Percentiles rank a stretch among this genome's conserved stretches.
phyloP scores from a whole-genome alignment of 2,329 filamentous ascomycete species.

The Fusarium torreyae region DNA sequence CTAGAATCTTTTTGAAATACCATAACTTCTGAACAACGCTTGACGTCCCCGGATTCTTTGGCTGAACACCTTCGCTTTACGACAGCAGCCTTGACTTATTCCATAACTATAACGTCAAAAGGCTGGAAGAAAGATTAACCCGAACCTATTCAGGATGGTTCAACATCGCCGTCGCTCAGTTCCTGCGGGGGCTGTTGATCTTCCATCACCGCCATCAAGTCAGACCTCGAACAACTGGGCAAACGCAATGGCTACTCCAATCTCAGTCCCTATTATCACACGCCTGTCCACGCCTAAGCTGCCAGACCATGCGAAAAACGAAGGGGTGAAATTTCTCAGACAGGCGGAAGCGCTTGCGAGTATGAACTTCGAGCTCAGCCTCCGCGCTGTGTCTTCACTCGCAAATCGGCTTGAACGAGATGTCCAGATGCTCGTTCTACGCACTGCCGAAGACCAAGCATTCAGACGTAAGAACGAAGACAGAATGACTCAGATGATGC shows the following conservation, averaged over 20 bases:
- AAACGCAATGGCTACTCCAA: neutral
- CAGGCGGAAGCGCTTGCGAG: slow-evolving; percentile 55
- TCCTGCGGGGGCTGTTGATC: slow-evolving; percentile 14
- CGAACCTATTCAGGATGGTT: slow-evolving; percentile 14
- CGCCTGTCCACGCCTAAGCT: neutral
- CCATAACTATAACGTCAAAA: neutral
- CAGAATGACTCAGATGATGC: slow-evolving; percentile 50
- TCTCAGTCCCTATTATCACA: neutral
- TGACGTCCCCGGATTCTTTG: neutral
- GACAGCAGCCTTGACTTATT: neutral
- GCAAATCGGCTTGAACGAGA: slow-evolving; percentile 52
- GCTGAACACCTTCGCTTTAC: neutral
- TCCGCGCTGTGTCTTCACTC: slow-evolving; percentile 50
- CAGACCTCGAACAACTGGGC: slow-evolving; percentile 8
- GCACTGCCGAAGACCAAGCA: slow-evolving; percentile 48
- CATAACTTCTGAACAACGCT: neutral
- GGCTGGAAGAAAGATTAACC: neutral
- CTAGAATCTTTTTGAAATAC: neutral
- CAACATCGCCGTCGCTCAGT: slow-evolving; percentile 35
- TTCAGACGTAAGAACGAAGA: slow-evolving; percentile 52
- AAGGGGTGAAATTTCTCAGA: slow-evolving; percentile 35
- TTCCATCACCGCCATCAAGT: slow-evolving; percentile 13
- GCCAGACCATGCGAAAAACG: neutral
- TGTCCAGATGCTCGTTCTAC: slow-evolving; percentile 47
- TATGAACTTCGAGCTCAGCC: slow-evolving; percentile 57